Evolutionary conservation across 768 basidiomycete species (phyloP), one percentile per base, ranked within the genome.

Genomic region (Podaxis carcinomalis): DNA sequence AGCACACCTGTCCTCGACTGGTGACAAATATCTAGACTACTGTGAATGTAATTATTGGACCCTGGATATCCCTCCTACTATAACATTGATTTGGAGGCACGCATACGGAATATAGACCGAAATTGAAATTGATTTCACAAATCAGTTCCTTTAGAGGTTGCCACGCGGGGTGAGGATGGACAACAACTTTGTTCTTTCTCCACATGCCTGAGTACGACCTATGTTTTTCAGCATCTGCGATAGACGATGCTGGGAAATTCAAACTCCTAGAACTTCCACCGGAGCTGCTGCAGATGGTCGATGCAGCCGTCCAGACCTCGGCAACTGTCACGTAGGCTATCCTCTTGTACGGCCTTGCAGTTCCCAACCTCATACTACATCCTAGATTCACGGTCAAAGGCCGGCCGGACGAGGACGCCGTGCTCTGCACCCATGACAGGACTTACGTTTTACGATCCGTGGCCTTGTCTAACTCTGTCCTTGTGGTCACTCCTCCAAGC

Each of bases 371-470:
- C n/a, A 64, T 65, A 62, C 56, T 60, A 64, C 62, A 59, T 61
- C 58, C 52, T 65, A 90, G 90, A 44, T 71, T 94, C 56, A 80
- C 81, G 27, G 88, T 98, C 74, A 95, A 94, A 71, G 96, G 95
- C 5, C 77, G 86, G 47, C 72, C 84, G 1, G 80, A 81, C 28
- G 95, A 98, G 66, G 90, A 95, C 66, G 96, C 95, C 0, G 94
- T 97, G 0, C 75, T 96, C 7, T 98, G 96, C 71, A 96, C 95
- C 0, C 66, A 78, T 0, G 80, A 87, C 60, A 86, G 83, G 69
- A 98, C 96, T 0, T 99, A 89, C 69, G 69, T 83, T 1, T 75
- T 98, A 27, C 87, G 95, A 58, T 90, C 94, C 0, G 88, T 98
- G n/a, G 80, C 82, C 7, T 77, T 97, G 51, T 97, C 95, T 16